Percentiles rank a stretch among this genome's conserved stretches.
Conservation (phyloP, 148 eudicot species). For the Chenopodium berlandieri region DNA sequence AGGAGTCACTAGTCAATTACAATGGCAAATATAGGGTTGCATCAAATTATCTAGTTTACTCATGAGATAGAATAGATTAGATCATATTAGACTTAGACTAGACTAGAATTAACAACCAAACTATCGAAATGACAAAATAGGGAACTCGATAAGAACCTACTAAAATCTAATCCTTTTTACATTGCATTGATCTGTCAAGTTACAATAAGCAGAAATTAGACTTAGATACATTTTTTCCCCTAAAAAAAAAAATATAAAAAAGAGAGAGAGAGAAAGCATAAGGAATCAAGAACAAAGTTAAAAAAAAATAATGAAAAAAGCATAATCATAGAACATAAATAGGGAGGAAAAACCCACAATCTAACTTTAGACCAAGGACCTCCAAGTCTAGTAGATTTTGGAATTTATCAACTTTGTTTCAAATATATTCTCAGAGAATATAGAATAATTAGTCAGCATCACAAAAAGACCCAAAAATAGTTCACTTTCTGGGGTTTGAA, state of each 20-base stretch:
- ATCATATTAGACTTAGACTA: too few relatives aligned
- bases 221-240: neutral
- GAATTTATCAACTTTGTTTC: conserved; percentile 29
- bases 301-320: neutral
- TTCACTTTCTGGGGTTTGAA: conserved; percentile 15
- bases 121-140: too few relatives aligned
- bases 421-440: conserved; percentile 19
- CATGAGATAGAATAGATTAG: too few relatives aligned
- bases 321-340: conserved; percentile 17
- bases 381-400: conserved; percentile 27
- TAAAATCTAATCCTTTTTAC: neutral
- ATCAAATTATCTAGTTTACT: too few relatives aligned
- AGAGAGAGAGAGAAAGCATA: conserved; percentile 27
- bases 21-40: too few relatives aligned
- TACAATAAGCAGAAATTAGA: neutral
- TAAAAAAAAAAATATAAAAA: neutral
- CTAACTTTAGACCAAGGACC: conserved; percentile 31
- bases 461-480: conserved; percentile 20
- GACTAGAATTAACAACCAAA: too few relatives aligned
- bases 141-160: neutral
- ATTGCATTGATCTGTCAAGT: neutral
- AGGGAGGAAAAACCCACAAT: conserved; percentile 21
- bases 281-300: conserved; percentile 39
- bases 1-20: too few relatives aligned
- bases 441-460: conserved; percentile 33